Percentiles rank a stretch among this genome's conserved stretches.
phyloP scores from a whole-genome alignment of 2,329 filamentous ascomycete genomes.

The Hypoxylon sp. region DNA sequence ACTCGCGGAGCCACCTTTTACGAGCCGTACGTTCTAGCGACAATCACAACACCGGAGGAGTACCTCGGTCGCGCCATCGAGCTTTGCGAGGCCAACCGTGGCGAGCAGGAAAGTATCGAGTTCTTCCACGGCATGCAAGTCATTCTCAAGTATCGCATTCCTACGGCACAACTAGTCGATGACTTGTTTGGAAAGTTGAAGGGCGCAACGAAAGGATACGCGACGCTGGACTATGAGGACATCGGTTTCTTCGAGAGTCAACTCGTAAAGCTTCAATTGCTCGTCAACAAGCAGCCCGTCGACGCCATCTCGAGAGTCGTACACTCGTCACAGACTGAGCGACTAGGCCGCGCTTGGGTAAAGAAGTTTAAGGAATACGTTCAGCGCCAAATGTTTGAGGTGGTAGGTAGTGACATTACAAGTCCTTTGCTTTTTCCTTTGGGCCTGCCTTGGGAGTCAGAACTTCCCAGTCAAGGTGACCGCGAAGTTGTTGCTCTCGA shows the following conservation, averaged over 20 bases:
- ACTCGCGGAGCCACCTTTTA: slow-evolving; percentile 60
- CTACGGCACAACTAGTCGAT: slow-evolving; percentile 90
- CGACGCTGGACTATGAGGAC: slow-evolving; percentile 96
- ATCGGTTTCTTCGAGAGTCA: slow-evolving; percentile 84
- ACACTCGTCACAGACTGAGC: slow-evolving; percentile 83
- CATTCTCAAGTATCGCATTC: slow-evolving; percentile 92
- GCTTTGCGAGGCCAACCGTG: slow-evolving; percentile 89
- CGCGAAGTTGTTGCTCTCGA: too few species aligned
- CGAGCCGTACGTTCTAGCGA: slow-evolving; percentile 74
- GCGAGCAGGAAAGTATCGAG: slow-evolving; percentile 86
- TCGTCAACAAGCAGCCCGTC: slow-evolving; percentile 93
- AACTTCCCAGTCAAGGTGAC: too few species aligned
- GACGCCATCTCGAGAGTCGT: slow-evolving; percentile 95
- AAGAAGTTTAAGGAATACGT: slow-evolving; percentile 97
- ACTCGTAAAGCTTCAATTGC: slow-evolving; percentile 88
- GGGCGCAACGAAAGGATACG: slow-evolving; percentile 92
- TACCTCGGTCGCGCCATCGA: slow-evolving; percentile 96
- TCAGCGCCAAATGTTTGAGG: slow-evolving; percentile 95
- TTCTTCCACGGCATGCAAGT: slow-evolving; percentile 95
- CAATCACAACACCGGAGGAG: slow-evolving; percentile 91
- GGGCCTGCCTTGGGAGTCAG: too few species aligned
- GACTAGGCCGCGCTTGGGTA: slow-evolving; percentile 88
- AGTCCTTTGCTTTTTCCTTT: too few species aligned
- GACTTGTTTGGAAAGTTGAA: slow-evolving; percentile 98
- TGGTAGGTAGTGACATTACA: too few species aligned